Base-by-base conservation (phyloP, 352 stramenopile species). In the Pythium guiyangense region DNA sequence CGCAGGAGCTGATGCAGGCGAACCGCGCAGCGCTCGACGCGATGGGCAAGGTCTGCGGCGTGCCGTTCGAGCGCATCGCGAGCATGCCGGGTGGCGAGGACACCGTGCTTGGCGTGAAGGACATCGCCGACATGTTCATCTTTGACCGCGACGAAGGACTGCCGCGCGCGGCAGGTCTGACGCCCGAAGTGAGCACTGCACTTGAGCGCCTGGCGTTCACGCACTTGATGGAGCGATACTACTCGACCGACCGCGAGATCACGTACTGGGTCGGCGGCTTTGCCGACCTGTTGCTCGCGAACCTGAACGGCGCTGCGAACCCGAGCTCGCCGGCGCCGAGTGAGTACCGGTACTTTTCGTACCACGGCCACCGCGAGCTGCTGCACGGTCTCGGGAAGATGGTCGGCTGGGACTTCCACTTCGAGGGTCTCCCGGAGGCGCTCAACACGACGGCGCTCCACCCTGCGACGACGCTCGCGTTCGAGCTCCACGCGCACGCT, bases 401-500 rank as follows among this genome's bases (percentile, higher is more conserved):
- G 78, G 42, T 93, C 11, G 84, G 84, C 54, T 91, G 77, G 77
- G 63, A 86, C 22, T 90, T 94, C 37, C 59, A 81, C 49, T 91
- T 94, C 35, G 59, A 86, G 17, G 81, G 82, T 6, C 58, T 90
- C 12, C 84, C 81, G 0, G 58, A 59, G 44, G 84, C 84, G 45
- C 62, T 94, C 12, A 85, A 86, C 62, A 79, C 77, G 46, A 77
- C 81, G 17, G 64, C 79, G 31, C 53, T 91, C 12, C 78, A 89
- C 49, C 84, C 84, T 0, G 84, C 70, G 49, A 90, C 84, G 12
- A 89, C 84, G 39, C 83, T 94, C 71, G 85, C 90, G 50, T 94
- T 94, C 50, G 84, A 94, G 64, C 60, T 94, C 29, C 84, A 84
- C 42, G 72, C 73, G 3, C 56, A 54, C 44, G n/a, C n/a, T n/a